Evolutionary conservation across 108 stramenopile species (phyloP).

Genomic region (Skeletonema tropicum): DNA sequence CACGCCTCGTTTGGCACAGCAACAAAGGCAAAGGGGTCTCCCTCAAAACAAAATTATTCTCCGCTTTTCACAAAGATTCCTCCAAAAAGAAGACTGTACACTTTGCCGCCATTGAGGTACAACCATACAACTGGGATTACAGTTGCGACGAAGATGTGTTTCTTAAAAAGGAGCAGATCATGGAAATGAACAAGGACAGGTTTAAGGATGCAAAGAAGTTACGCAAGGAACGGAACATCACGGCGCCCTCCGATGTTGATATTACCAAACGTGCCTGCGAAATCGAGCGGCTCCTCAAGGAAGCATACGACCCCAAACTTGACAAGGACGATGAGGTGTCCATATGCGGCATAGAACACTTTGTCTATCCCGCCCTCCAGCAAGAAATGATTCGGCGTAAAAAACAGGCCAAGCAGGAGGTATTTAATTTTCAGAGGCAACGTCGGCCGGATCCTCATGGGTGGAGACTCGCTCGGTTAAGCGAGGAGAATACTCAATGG

Average conservation of each 20-base stretch:
- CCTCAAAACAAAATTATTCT: no score
- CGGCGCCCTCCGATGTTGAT: conserved; percentile 11
- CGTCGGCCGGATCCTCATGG: conserved; percentile 42
- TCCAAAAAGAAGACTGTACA: conserved; percentile 31
- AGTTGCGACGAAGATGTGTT: conserved; percentile 26
- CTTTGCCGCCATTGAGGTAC: conserved; percentile 35
- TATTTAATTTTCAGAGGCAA: conserved; percentile 16
- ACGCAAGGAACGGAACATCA: not conserved
- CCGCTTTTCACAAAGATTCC: not conserved
- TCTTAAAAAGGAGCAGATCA: conserved; percentile 21
- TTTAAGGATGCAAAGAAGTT: conserved; percentile 35
- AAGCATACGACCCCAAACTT: conserved; percentile 18
- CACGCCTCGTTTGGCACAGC: no score
- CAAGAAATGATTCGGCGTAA: conserved; percentile 48
- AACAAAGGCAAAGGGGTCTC: no score
- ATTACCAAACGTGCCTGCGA: not conserved
- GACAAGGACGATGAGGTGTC: conserved; percentile 20
- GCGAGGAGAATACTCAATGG: conserved; percentile 30
- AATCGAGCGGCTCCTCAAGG: conserved; percentile 1
- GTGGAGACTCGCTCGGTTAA: conserved; percentile 30
- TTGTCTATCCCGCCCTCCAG: conserved; percentile 42
- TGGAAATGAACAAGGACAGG: conserved; percentile 26
- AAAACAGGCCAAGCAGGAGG: conserved; percentile 35
- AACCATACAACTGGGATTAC: conserved; percentile 25
- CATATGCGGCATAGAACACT: conserved; percentile 48